A percentile compares a stretch with the other conserved stretches of the same genome.
Evolutionary conservation across 2,329 filamentous ascomycete genomes (phyloP).

Genomic region (Diaporthe ampelina): DNA sequence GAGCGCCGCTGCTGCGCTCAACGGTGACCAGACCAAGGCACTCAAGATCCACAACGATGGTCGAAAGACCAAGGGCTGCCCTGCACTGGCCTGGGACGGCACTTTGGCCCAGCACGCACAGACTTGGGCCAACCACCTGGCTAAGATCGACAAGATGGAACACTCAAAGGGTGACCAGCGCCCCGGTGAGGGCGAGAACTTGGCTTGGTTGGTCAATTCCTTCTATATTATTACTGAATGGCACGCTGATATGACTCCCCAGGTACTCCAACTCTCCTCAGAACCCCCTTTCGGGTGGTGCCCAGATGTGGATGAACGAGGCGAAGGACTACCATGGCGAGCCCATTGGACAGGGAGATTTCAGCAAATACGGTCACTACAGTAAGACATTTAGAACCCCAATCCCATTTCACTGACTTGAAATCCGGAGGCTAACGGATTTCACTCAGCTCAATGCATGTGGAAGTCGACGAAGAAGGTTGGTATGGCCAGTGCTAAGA

Average conservation of each 20-base stretch:
- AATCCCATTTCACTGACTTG: neutral
- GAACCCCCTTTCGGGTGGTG: conserved; percentile 45
- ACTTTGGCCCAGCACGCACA: conserved; percentile 48
- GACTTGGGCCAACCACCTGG: conserved; percentile 49
- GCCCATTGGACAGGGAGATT: conserved; percentile 52
- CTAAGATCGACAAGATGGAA: conserved; percentile 47
- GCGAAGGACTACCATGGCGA: conserved; percentile 51
- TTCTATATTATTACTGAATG: neutral
- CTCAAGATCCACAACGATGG: conserved; percentile 49
- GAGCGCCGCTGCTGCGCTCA: conserved; percentile 5
- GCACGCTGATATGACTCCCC: conserved; percentile 34
- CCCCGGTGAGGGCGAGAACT: conserved; percentile 53
- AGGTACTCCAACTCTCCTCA: conserved; percentile 38
- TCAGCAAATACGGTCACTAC: conserved; percentile 52
- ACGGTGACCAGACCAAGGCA: conserved; percentile 46
- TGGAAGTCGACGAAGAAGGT: conserved; percentile 51
- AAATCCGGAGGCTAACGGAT: neutral
- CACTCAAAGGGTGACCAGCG: conserved; percentile 48
- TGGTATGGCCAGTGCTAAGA: conserved; percentile 49
- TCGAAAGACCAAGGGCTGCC: conserved; percentile 46
- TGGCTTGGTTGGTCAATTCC: conserved; percentile 45
- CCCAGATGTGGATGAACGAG: conserved; percentile 52
- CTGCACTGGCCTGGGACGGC: conserved; percentile 48
- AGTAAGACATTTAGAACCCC: conserved; percentile 43
- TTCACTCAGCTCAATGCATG: conserved; percentile 46